Evolutionary conservation across 2,329 filamentous ascomycete genomes (phyloP).

Genomic region (Graphilbum ipis-grandicollis): DNA sequence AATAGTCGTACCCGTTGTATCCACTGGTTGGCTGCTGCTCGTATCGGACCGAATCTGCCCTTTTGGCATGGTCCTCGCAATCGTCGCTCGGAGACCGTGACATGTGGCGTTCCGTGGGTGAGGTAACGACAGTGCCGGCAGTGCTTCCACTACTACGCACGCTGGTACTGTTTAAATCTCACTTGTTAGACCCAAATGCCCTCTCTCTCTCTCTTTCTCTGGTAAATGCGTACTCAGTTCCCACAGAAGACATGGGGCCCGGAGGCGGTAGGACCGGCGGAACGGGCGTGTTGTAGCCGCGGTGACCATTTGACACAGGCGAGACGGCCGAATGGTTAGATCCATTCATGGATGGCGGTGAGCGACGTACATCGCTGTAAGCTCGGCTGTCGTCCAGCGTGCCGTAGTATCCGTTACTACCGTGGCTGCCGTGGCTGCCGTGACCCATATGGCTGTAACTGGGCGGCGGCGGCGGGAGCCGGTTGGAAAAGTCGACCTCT

Average conservation of each 20-base stretch:
- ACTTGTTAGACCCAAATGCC: slow-evolving; percentile 4
- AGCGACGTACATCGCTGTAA: slow-evolving; percentile 5
- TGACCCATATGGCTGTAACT: slow-evolving; percentile 1
- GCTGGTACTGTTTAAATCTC: slow-evolving; percentile 15
- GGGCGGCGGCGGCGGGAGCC: slow-evolving; percentile 6
- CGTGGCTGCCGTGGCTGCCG: slow-evolving; percentile 5
- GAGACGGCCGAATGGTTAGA: slow-evolving; percentile 16
- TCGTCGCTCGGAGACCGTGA: slow-evolving; percentile 10
- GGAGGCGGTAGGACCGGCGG: slow-evolving; percentile 21
- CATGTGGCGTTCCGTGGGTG: slow-evolving; percentile 20
- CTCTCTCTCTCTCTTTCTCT: too few species aligned
- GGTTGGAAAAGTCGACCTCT: slow-evolving; percentile 5
- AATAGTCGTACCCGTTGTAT: too few species aligned
- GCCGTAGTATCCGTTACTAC: slow-evolving; percentile 5
- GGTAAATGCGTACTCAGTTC: slow-evolving; percentile 9
- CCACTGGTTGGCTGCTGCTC: too few species aligned
- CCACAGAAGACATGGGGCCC: slow-evolving; percentile 8
- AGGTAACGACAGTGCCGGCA: slow-evolving; percentile 12
- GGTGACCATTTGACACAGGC: slow-evolving; percentile 17
- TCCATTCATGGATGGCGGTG: slow-evolving; percentile 5
- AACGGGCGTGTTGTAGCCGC: slow-evolving; percentile 18
- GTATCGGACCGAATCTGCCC: slow-evolving; percentile 14
- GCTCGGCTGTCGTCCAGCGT: neutral
- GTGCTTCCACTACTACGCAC: slow-evolving; percentile 19
- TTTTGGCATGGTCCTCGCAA: slow-evolving; percentile 9